phyloP scores from a whole-genome alignment of 2,329 filamentous ascomycete species.

The Pseudopithomyces maydicus region DNA sequence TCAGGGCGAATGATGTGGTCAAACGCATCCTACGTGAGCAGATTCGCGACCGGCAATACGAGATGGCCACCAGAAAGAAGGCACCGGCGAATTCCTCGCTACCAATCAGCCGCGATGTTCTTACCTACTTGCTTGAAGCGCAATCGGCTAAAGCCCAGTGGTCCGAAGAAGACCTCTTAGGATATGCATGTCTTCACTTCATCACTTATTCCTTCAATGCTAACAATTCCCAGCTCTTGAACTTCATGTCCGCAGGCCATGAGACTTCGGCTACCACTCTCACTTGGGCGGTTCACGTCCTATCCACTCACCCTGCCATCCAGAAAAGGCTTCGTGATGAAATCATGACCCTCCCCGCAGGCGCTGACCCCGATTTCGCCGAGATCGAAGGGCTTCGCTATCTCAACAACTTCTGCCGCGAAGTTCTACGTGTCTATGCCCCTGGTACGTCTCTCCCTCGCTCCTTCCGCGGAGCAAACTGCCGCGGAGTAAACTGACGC shows the following conservation, averaged over 20 bases:
- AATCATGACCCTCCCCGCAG: constrained; percentile 1
- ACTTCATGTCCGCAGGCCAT: constrained; percentile 13
- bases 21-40: constrained; percentile 42
- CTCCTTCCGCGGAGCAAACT: neutral
- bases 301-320: constrained; percentile 11
- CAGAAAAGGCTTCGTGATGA: constrained; percentile 12
- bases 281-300: constrained; percentile 14
- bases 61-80: constrained; percentile 26
- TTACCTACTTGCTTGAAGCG: constrained; percentile 43
- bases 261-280: constrained; percentile 18
- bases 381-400: constrained; percentile 13
- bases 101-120: constrained; percentile 16
- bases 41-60: constrained; percentile 31
- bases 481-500: neutral
- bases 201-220: constrained; percentile 5
- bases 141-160: constrained; percentile 42
- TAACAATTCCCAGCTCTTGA: constrained; percentile 6
- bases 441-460: constrained; percentile 1
- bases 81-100: constrained; percentile 16
- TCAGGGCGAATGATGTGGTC: constrained; percentile 41
- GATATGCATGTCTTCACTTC: constrained; percentile 29
- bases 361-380: constrained; percentile 8
- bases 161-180: constrained; percentile 47
- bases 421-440: constrained; percentile 16
- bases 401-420: constrained; percentile 15